Percentiles rank a stretch among this genome's conserved stretches.
These are phyloP conservation scores for Creolimax fragrantissima DNA, from an alignment of 78 protist genomes.

Conservation along the genomic window DNA sequence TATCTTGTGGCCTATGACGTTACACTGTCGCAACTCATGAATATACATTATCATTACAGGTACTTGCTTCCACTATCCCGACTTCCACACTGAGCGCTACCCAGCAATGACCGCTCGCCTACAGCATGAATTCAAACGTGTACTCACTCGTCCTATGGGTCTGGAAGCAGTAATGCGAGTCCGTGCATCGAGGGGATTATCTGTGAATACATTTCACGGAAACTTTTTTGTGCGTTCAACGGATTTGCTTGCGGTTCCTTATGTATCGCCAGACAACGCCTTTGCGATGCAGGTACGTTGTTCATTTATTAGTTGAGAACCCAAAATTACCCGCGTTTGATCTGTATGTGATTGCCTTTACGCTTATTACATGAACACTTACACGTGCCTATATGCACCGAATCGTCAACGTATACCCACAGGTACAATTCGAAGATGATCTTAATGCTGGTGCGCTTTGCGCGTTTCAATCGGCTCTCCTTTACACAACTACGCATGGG, in stretches of 20 bases:
- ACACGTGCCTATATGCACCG: too few relatives aligned
- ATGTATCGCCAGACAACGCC: constrained; percentile 17
- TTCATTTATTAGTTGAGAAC: too few relatives aligned
- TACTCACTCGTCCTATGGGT: constrained; percentile 8
- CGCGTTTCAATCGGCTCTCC: not conserved
- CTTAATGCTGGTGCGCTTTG: not conserved
- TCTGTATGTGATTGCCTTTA: too few relatives aligned
- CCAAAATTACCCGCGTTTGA: too few relatives aligned
- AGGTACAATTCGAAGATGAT: not conserved
- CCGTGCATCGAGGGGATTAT: constrained; percentile 1
- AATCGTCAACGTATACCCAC: too few relatives aligned
- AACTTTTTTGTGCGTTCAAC: constrained; percentile 23
- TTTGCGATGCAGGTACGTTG: constrained; percentile 2
- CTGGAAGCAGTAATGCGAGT: constrained; percentile 49
- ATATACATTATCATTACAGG: too few relatives aligned
- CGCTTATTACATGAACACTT: too few relatives aligned
- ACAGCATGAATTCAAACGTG: not conserved
- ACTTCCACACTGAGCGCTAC: not conserved
- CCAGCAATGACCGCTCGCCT: not conserved
- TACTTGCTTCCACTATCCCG: constrained; percentile 5
- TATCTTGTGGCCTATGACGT: too few relatives aligned
- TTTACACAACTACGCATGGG: not conserved
- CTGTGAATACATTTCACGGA: constrained; percentile 25
- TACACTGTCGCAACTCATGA: too few relatives aligned
- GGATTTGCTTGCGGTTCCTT: constrained; percentile 33